phyloP scores from a whole-genome alignment of 129 eudicot genomes.

The Centaurea solstitialis region DNA sequence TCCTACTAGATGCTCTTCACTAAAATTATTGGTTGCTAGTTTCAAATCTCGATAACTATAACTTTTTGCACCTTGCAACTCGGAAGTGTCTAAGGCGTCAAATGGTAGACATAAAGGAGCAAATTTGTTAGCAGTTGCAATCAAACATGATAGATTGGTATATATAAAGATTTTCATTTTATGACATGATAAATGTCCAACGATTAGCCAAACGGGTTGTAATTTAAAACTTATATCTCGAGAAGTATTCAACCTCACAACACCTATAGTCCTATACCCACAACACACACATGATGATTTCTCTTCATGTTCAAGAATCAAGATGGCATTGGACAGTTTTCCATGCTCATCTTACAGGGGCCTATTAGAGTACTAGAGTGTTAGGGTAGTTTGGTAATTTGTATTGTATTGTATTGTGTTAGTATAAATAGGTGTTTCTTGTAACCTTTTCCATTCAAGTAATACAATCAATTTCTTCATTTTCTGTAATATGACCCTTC shows the following conservation, averaged over 20 bases:
- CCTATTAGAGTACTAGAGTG: too few relatives aligned
- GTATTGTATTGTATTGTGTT: too few relatives aligned
- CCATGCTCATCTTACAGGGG: too few relatives aligned
- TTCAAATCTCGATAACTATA: slow-evolving; percentile 30
- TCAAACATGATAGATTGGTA: background rate
- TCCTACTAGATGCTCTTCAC: slow-evolving; percentile 44
- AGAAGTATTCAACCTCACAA: background rate
- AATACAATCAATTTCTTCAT: too few relatives aligned
- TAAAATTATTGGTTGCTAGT: slow-evolving; percentile 33
- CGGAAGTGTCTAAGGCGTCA: slow-evolving; percentile 42
- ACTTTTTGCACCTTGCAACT: slow-evolving; percentile 32
- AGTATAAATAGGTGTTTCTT: too few relatives aligned
- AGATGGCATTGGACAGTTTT: too few relatives aligned
- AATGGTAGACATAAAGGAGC: slow-evolving; percentile 1
- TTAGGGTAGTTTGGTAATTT: too few relatives aligned
- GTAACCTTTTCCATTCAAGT: too few relatives aligned
- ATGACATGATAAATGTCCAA: background rate
- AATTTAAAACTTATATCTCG: background rate
- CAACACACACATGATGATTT: background rate
- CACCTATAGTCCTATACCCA: background rate
- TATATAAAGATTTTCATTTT: background rate
- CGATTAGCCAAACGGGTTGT: background rate
- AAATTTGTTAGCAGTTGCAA: background rate
- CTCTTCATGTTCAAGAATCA: too few relatives aligned
- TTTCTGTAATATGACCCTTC: too few relatives aligned